Percentiles rank a stretch among this genome's conserved stretches.
Conservation (phyloP, 148 eudicot species). For the Fagopyrum esculentum region DNA sequence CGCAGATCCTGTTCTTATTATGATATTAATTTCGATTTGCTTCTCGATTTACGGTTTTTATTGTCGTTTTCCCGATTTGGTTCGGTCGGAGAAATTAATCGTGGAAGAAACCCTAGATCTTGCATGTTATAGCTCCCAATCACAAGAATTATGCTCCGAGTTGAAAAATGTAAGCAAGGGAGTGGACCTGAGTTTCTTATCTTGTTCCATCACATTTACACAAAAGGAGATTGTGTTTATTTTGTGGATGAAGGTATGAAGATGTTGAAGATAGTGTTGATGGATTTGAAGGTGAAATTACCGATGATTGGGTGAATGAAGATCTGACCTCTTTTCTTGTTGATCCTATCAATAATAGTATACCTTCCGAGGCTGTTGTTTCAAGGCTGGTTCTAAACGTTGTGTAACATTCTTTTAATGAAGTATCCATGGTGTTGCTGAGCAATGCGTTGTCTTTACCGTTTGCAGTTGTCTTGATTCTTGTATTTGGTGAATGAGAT, state of each 20-base stretch:
- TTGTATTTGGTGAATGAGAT: slow-evolving; percentile 59
- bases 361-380: slow-evolving; percentile 16
- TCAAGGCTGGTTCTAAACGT: no score
- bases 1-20: not conserved
- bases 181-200: no score
- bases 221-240: not conserved
- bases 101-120: slow-evolving; percentile 22
- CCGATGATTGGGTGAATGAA: slow-evolving; percentile 19
- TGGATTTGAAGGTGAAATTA: slow-evolving; percentile 10
- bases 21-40: not conserved
- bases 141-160: slow-evolving; percentile 5
- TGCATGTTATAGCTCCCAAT: slow-evolving; percentile 5
- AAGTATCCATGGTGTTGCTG: slow-evolving; percentile 85
- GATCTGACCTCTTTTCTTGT: not conserved
- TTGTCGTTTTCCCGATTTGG: not conserved
- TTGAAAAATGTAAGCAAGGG: not conserved
- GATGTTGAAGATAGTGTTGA: slow-evolving; percentile 22
- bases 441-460: slow-evolving; percentile 73
- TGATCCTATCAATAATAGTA: slow-evolving; percentile 9
- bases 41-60: not conserved
- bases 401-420: slow-evolving; percentile 39
- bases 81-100: not conserved
- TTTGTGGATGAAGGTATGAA: not conserved
- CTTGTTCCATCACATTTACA: no score
- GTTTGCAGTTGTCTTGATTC: slow-evolving; percentile 52